Evolutionary conservation across 2,329 filamentous ascomycete genomes (phyloP).

Genomic region (Aspergillus arachidicola): DNA sequence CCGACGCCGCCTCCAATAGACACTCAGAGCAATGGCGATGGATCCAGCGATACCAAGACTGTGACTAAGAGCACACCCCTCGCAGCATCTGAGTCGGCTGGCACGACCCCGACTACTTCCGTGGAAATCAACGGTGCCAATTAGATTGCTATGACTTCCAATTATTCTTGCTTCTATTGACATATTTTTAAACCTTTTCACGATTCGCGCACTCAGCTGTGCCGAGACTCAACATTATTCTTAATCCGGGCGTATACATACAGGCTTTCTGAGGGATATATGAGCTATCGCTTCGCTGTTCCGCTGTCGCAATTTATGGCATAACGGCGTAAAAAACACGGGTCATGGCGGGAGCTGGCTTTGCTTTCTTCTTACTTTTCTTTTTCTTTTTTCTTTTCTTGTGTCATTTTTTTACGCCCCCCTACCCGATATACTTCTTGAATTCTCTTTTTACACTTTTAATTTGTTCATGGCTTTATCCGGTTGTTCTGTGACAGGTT

Average conservation of each 20-base stretch:
- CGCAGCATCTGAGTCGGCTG: conserved; percentile 33
- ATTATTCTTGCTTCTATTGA: conserved; percentile 25
- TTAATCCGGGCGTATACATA: conserved; percentile 44
- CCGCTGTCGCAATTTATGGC: conserved; percentile 30
- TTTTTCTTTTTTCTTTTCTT: conserved; percentile 21
- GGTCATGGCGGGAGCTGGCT: conserved; percentile 25
- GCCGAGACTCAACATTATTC: conserved; percentile 24
- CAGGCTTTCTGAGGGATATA: conserved; percentile 36
- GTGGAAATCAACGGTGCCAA: conserved; percentile 30
- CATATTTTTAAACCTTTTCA: conserved; percentile 27
- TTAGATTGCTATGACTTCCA: conserved; percentile 16
- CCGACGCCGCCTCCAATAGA: conserved; percentile 70
- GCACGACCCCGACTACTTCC: conserved; percentile 27
- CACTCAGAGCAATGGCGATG: conserved; percentile 63
- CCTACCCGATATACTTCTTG: conserved; percentile 13
- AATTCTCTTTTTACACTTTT: conserved; percentile 14
- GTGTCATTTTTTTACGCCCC: conserved; percentile 15
- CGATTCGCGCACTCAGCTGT: conserved; percentile 5
- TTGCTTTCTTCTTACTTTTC: conserved; percentile 19
- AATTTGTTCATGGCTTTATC: conserved; percentile 24
- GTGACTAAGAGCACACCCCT: conserved; percentile 37
- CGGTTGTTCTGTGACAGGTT: conserved; percentile 22
- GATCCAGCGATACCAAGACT: conserved; percentile 41
- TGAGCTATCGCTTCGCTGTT: conserved; percentile 27
- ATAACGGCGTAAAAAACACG: conserved; percentile 36